A percentile compares a stretch with the other conserved stretches of the same genome.
Evolutionary conservation across 2,329 filamentous ascomycete species (phyloP).

Genomic region (Pestalotiopsis sp.): DNA sequence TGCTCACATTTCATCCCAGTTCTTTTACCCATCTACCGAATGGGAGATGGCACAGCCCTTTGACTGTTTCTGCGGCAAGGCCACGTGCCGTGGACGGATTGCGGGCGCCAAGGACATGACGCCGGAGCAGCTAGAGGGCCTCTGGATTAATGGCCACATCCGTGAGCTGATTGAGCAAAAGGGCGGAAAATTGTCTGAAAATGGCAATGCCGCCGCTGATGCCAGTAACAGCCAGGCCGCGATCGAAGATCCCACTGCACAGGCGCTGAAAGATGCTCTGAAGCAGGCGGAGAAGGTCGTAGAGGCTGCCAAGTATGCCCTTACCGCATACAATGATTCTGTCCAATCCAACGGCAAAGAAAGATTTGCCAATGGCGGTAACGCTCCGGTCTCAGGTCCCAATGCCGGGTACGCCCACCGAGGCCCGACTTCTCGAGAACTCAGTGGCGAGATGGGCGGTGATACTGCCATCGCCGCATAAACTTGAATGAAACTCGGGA

Average conservation of each 20-base stretch:
- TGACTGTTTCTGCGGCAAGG: constrained; percentile 60
- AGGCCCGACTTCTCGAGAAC: constrained; percentile 53
- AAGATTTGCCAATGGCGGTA: neutral
- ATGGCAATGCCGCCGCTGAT: constrained; percentile 13
- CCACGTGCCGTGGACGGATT: constrained; percentile 61
- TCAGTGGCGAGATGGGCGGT: constrained; percentile 63
- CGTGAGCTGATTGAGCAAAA: constrained; percentile 51
- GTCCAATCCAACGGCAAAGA: constrained; percentile 8
- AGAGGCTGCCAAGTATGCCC: constrained; percentile 43
- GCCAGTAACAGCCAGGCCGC: neutral
- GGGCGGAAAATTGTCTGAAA: constrained; percentile 19
- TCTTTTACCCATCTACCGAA: constrained; percentile 76
- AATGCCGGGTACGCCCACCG: constrained; percentile 27
- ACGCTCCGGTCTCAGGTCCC: neutral
- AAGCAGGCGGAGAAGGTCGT: constrained; percentile 47
- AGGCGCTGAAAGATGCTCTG: constrained; percentile 43
- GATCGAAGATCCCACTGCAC: constrained; percentile 38
- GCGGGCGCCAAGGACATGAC: constrained; percentile 63
- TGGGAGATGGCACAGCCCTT: constrained; percentile 75
- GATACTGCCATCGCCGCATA: constrained; percentile 43
- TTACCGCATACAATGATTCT: constrained; percentile 37
- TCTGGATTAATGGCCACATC: constrained; percentile 65
- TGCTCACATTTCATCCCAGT: constrained; percentile 35
- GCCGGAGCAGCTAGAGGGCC: constrained; percentile 50
- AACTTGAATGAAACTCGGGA: neutral